phyloP scores from a whole-genome alignment of 768 basidiomycete species.

The Lactarius trivialis region DNA sequence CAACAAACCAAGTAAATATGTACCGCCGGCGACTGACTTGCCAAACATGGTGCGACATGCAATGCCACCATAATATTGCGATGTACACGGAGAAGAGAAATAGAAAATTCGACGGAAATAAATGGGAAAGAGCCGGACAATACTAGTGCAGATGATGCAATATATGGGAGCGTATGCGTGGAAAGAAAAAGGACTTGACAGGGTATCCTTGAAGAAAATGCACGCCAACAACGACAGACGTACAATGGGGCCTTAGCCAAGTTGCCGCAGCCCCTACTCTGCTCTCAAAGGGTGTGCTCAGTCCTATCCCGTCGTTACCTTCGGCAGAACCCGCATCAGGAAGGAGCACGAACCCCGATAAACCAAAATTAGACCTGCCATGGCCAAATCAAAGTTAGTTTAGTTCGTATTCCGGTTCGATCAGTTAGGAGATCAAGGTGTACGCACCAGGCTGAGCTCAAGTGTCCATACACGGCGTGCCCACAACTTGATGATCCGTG shows the following conservation, averaged over 20 bases:
- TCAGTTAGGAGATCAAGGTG: constrained; percentile 19
- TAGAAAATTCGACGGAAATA: not conserved
- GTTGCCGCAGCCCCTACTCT: not conserved
- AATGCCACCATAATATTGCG: constrained; percentile 15
- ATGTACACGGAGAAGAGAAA: constrained; percentile 11
- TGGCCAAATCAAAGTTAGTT: not conserved
- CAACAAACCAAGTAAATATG: not conserved
- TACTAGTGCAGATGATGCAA: not conserved
- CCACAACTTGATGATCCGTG: constrained; percentile 81
- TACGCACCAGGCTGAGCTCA: constrained; percentile 81
- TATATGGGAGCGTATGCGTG: constrained; percentile 3
- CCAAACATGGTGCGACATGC: constrained; percentile 2
- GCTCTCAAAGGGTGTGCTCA: not conserved
- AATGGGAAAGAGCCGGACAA: not conserved
- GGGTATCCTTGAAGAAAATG: constrained; percentile 5
- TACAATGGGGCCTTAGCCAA: not conserved
- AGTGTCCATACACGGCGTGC: constrained; percentile 97
- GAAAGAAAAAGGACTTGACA: not conserved
- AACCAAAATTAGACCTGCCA: constrained; percentile 16
- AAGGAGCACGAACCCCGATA: not conserved
- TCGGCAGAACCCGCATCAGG: not conserved
- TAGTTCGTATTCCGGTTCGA: not conserved
- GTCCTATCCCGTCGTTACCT: not conserved
- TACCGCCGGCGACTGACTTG: constrained; percentile 2
- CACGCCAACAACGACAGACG: not conserved